phyloP scores from a whole-genome alignment of 352 stramenopile species.

The Peronosclerospora sorghi region DNA sequence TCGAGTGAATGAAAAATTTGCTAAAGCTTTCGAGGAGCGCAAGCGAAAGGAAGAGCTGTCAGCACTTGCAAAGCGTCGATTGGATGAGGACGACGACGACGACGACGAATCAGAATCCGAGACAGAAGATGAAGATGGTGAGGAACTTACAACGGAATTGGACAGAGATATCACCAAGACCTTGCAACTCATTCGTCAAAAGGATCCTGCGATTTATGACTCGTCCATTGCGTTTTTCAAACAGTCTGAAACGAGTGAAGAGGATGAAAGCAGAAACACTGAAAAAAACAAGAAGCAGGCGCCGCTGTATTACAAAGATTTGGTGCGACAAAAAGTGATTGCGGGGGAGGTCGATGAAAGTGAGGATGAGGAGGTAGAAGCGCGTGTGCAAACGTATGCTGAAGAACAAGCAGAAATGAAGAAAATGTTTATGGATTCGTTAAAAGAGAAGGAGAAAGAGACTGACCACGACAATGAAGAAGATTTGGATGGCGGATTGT shows the following conservation, averaged over 20 bases:
- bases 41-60: slow-evolving; percentile 80
- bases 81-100: slow-evolving; percentile 22
- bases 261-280: slow-evolving; percentile 18
- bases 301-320: slow-evolving; percentile 90
- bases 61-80: slow-evolving; percentile 29
- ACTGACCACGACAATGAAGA: slow-evolving; percentile 64
- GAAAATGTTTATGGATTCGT: slow-evolving; percentile 46
- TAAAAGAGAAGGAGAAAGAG: slow-evolving; percentile 27
- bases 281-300: slow-evolving; percentile 27
- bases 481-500: slow-evolving; percentile 58
- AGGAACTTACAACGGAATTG: slow-evolving; percentile 59
- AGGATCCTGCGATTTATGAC: slow-evolving; percentile 90
- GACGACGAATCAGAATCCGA: slow-evolving; percentile 67
- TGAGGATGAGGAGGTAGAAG: slow-evolving; percentile 48
- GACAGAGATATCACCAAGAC: slow-evolving; percentile 75
- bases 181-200: slow-evolving; percentile 85
- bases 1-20: slow-evolving; percentile 71
- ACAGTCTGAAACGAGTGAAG: slow-evolving; percentile 19
- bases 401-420: slow-evolving; percentile 66
- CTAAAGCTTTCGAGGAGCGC: slow-evolving; percentile 50
- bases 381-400: slow-evolving; percentile 42
- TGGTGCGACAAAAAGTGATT: slow-evolving; percentile 92
- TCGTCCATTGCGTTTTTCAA: slow-evolving; percentile 84
- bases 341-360: slow-evolving; percentile 56
- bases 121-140: slow-evolving; percentile 77